These are phyloP conservation scores for Gastrolobium villosum DNA, from an alignment of 306 rosid species.

Conservation along the genomic window DNA sequence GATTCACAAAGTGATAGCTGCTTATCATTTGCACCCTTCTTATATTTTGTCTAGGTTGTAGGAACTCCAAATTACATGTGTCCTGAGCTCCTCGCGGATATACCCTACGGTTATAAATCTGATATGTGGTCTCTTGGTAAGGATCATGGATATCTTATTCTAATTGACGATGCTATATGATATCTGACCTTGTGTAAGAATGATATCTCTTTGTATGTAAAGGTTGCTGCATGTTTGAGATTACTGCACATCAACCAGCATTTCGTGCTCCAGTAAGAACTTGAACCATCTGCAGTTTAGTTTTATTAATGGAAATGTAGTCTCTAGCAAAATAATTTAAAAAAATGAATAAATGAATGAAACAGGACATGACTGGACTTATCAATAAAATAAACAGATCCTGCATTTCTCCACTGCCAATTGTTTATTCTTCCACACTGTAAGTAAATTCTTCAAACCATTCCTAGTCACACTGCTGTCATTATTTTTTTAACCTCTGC, in stretches of 20 bases:
- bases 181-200: slow-evolving; percentile 41
- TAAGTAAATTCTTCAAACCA: slow-evolving; percentile 58
- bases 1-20: slow-evolving; percentile 31
- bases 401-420: slow-evolving; percentile 88
- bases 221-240: slow-evolving; percentile 97
- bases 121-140: slow-evolving; percentile 97
- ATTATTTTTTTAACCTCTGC: slow-evolving; percentile 16
- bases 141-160: slow-evolving; percentile 47
- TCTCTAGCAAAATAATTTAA: slow-evolving; percentile 20
- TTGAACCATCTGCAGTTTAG: slow-evolving; percentile 30
- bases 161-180: slow-evolving; percentile 32
- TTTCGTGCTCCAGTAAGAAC: slow-evolving; percentile 89
- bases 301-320: slow-evolving; percentile 28
- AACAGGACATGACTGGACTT: slow-evolving; percentile 94
- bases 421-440: slow-evolving; percentile 85
- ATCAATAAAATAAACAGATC: slow-evolving; percentile 93
- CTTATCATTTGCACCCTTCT: slow-evolving; percentile 35
- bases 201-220: slow-evolving; percentile 46
- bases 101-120: slow-evolving; percentile 94
- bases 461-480: slow-evolving; percentile 34
- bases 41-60: slow-evolving; percentile 67
- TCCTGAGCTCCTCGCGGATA: slow-evolving; percentile 93
- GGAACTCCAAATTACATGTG: slow-evolving; percentile 94
- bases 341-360: slow-evolving; percentile 48
- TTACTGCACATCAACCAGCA: slow-evolving; percentile 90